Conservation (phyloP, 2,329 filamentous ascomycete species). For the Ascochyta clinopodiicola region DNA sequence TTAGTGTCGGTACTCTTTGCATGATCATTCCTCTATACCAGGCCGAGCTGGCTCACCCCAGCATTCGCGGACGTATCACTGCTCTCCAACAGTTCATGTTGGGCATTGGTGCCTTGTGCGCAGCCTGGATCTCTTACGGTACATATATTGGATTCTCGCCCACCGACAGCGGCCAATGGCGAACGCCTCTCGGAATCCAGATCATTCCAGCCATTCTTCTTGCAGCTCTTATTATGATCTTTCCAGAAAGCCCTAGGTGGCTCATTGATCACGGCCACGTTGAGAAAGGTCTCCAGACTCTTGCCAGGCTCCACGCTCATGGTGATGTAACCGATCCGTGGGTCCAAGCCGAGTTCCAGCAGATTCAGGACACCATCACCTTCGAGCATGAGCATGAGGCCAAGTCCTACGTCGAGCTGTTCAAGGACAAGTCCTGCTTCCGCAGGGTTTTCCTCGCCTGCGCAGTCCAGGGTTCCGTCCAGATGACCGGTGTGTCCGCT, state of each 20-base stretch:
- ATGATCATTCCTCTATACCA: slow-evolving; percentile 78
- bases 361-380: slow-evolving; percentile 71
- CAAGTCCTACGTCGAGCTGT: slow-evolving; percentile 73
- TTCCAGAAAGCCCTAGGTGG: slow-evolving; percentile 74
- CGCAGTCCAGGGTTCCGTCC: slow-evolving; percentile 72
- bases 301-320: slow-evolving; percentile 73
- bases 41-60: slow-evolving; percentile 78
- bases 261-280: slow-evolving; percentile 73
- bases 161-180: slow-evolving; percentile 63
- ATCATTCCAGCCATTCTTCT: slow-evolving; percentile 70
- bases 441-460: slow-evolving; percentile 74
- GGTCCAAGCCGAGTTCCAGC: slow-evolving; percentile 74
- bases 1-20: slow-evolving; percentile 65
- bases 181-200: slow-evolving; percentile 72
- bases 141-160: slow-evolving; percentile 59
- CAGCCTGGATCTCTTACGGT: slow-evolving; percentile 75
- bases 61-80: slow-evolving; percentile 77
- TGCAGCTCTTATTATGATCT: slow-evolving; percentile 70
- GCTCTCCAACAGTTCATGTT: slow-evolving; percentile 84
- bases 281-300: slow-evolving; percentile 69
- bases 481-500: slow-evolving; percentile 71
- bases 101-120: slow-evolving; percentile 74
- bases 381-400: slow-evolving; percentile 73
- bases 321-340: slow-evolving; percentile 71
- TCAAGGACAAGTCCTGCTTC: slow-evolving; percentile 70